A percentile compares a stretch with the other conserved stretches of the same genome.
Evolutionary conservation across 202 grass and related monocot species (phyloP).

Genomic region (Saccharum hybrid): DNA sequence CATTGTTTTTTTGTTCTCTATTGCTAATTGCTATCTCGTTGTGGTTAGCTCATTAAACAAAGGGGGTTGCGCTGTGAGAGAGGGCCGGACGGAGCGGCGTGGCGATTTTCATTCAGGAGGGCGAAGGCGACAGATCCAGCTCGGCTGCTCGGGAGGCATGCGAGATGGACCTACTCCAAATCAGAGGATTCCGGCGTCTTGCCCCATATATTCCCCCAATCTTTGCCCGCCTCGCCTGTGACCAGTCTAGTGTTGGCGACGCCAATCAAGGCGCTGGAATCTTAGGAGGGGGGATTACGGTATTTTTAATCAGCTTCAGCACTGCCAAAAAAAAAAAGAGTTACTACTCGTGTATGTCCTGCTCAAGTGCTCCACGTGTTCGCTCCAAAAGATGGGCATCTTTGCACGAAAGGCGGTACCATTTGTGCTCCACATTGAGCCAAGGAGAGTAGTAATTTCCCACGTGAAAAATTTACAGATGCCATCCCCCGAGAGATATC

Average conservation of each 20-base stretch:
- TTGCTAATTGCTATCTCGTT: neutral
- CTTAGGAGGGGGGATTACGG: neutral
- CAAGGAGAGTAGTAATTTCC: neutral
- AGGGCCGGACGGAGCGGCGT: neutral
- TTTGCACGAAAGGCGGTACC: neutral
- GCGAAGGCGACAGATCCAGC: conserved; percentile 42
- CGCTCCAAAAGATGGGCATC: neutral
- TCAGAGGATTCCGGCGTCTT: too few species aligned
- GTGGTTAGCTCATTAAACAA: neutral
- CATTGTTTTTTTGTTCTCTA: too few species aligned
- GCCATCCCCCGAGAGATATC: neutral
- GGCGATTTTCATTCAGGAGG: neutral
- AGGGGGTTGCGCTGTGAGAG: neutral
- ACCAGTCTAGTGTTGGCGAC: conserved; percentile 5
- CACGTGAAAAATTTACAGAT: neutral
- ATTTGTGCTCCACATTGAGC: neutral
- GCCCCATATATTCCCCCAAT: conserved; percentile 16
- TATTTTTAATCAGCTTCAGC: neutral
- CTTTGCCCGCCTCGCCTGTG: conserved; percentile 23
- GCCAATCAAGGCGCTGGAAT: conserved; percentile 38
- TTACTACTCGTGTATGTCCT: neutral
- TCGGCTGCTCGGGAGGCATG: conserved; percentile 39
- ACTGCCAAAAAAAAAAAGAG: neutral
- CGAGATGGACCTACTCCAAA: conserved; percentile 19
- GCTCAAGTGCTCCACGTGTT: neutral